Conservation (phyloP, 306 rosid species). For the Astragalus membranaceus region DNA sequence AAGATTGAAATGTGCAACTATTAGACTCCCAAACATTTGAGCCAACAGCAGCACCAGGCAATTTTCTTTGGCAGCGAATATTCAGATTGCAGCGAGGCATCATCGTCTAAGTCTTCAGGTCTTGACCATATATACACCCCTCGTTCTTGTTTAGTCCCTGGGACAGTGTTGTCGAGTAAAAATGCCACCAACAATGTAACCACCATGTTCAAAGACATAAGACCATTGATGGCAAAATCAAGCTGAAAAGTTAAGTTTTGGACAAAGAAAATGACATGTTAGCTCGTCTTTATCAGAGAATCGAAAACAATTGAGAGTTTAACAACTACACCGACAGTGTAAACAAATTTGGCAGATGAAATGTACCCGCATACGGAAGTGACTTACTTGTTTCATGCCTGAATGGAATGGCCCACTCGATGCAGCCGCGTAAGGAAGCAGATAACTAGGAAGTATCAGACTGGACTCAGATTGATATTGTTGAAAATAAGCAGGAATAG, state of each 20-base stretch:
- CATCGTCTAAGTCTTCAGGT: constrained; percentile 44
- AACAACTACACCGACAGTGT: neutral
- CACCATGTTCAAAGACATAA: constrained; percentile 92
- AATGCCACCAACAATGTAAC: constrained; percentile 74
- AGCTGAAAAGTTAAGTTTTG: constrained; percentile 42
- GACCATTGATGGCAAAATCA: constrained; percentile 78
- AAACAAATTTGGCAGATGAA: neutral
- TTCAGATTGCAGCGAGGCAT: constrained; percentile 56
- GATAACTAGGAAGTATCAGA: constrained; percentile 76
- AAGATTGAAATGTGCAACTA: neutral
- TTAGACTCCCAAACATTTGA: constrained; percentile 47
- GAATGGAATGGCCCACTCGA: constrained; percentile 76
- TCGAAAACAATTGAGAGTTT: neutral
- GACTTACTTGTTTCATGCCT: constrained; percentile 56
- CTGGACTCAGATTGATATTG: constrained; percentile 61
- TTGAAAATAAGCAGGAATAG: constrained; percentile 89
- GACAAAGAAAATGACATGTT: constrained; percentile 18
- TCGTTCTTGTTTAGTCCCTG: constrained; percentile 73
- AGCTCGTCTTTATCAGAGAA: constrained; percentile 14
- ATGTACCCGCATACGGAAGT: neutral
- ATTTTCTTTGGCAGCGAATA: constrained; percentile 63
- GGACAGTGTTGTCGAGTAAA: constrained; percentile 80
- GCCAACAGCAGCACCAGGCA: constrained; percentile 36
- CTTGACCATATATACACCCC: constrained; percentile 73
- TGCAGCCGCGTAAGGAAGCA: constrained; percentile 85